phyloP scores from a whole-genome alignment of 768 basidiomycete genomes.

The Tubosaeta sp. region DNA sequence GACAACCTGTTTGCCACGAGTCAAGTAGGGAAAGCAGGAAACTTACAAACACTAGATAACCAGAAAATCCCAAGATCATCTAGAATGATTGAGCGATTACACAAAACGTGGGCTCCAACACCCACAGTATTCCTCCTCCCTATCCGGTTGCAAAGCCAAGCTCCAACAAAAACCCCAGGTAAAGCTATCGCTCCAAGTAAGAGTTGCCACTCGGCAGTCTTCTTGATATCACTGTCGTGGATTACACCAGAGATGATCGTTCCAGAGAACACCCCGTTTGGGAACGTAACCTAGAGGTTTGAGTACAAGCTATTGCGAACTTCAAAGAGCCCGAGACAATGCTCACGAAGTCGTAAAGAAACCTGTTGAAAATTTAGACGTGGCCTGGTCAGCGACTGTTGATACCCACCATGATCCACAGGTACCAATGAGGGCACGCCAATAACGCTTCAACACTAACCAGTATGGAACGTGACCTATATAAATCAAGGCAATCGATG shows the following conservation, averaged over 20 bases:
- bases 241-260: conserved; percentile 68
- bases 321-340: background rate
- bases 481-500: background rate
- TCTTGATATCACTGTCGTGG: conserved; percentile 48
- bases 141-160: conserved; percentile 45
- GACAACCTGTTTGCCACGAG: background rate
- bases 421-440: conserved; percentile 66
- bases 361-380: conserved; percentile 37
- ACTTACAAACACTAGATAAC: conserved; percentile 59
- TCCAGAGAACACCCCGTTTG: conserved; percentile 66
- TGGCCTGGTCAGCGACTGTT: background rate
- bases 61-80: conserved; percentile 68
- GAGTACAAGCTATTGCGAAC: background rate
- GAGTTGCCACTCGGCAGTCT: conserved; percentile 68
- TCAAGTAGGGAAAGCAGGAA: background rate
- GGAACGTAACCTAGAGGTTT: conserved; percentile 53
- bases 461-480: conserved; percentile 56
- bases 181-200: conserved; percentile 57
- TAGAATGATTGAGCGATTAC: conserved; percentile 19
- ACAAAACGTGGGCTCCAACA: background rate
- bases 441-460: conserved; percentile 59
- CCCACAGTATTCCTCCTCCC: conserved; percentile 57
- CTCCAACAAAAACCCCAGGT: conserved; percentile 56
- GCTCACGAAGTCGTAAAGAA: conserved; percentile 63
- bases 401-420: conserved; percentile 59